These are phyloP conservation scores for Fusarium irregulare DNA, from an alignment of 2,329 filamentous ascomycete species.

Conservation along the genomic window DNA sequence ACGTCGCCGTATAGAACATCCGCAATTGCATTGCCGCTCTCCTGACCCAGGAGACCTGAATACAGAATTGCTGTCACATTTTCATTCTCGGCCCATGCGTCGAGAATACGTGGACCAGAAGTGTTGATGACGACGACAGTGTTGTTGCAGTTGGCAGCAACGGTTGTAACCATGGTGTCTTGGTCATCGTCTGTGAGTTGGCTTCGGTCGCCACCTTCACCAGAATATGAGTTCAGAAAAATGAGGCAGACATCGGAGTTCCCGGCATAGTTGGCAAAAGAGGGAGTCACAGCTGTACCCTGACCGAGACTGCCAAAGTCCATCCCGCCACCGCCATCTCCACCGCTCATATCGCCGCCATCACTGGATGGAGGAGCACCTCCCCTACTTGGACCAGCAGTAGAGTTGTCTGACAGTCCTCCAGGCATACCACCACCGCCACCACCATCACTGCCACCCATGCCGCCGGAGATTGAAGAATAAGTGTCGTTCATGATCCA, in stretches of 20 bases:
- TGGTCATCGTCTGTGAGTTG: conserved; percentile 66
- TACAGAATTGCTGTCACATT: conserved; percentile 71
- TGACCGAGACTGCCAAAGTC: not conserved
- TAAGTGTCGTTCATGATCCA: not conserved
- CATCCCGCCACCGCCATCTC: not conserved
- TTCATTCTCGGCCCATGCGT: conserved; percentile 55
- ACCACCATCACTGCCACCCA: not conserved
- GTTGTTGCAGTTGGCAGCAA: conserved; percentile 54
- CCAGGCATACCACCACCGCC: not conserved
- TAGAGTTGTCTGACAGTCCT: not conserved
- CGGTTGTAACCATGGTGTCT: conserved; percentile 69
- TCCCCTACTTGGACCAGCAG: not conserved
- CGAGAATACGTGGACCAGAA: conserved; percentile 71
- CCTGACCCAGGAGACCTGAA: conserved; percentile 77
- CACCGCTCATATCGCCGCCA: not conserved
- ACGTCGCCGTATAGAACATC: not conserved
- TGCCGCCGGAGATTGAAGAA: not conserved
- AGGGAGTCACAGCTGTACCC: not conserved
- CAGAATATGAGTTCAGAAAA: conserved; percentile 76
- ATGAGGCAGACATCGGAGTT: conserved; percentile 60
- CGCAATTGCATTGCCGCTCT: conserved; percentile 45
- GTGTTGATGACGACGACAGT: conserved; percentile 75
- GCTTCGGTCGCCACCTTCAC: conserved; percentile 78
- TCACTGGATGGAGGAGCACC: not conserved
- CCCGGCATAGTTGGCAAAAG: conserved; percentile 1